Base-by-base conservation (phyloP, 2,329 filamentous ascomycete genomes). In the Aspergillus caelatus region DNA sequence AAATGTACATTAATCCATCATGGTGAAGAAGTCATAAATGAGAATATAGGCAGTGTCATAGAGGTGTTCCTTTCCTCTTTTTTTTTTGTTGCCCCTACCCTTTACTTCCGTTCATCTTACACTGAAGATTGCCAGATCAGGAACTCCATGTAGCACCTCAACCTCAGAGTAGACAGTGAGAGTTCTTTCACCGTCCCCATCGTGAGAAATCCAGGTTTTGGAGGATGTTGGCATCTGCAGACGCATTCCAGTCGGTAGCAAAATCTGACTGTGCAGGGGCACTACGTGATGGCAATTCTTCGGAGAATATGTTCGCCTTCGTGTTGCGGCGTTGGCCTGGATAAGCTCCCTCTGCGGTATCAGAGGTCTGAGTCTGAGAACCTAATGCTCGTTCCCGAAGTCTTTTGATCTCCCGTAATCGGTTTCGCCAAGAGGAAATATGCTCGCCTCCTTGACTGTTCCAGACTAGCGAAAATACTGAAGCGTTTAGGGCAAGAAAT, bases 381-480 rank as follows among this genome's bases (percentile, higher is more conserved):
- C 67, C 65, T 39, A 77, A 67, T 9, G 78, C 75, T 26, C 80
- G 75, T 54, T 96, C 92, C 32, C 93, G 88, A 57, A 99, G 84
- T 52, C 88, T 86, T 74, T 91, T 90, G 74, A 99, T 96, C 75
- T 94, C 91, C 56, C 91, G 88, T 14, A 98, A 85, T 56, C 95
- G 89, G 70, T 90, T 92, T 63, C 93, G 89, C 95, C 95, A 98
- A 10, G 92, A 92, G 12, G 93, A 95, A 34, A 95, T 85, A 72
- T 96, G 89, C 75, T 96, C 93, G 62, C 91, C 91, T 7, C 89
- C 90, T 67, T 78, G 76, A 36, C 91, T 71, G 54, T 88, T 87
- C 93, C 94, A 97, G n/a, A 97, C 94, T 52, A 91, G 86, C 2
- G 91, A 93, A 77, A 98, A 97, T 10, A 98, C 92, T 16, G 92